Evolutionary conservation across 306 rosid species (phyloP), one percentile per base, ranked within the genome.

Genomic region (Hylodesmum podocarpum): DNA sequence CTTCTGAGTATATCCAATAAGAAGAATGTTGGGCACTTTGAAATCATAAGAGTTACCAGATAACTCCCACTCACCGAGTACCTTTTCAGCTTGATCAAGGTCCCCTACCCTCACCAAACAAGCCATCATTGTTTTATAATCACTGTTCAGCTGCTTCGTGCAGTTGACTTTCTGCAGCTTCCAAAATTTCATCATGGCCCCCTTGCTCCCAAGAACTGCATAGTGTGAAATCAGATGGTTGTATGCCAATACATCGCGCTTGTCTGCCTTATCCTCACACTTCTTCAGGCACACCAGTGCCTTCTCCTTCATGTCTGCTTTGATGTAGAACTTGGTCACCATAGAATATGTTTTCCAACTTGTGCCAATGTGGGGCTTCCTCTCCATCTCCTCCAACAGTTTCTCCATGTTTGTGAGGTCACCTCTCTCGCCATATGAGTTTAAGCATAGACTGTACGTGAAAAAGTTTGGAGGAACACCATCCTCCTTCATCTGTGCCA

Each of bases 391-490:
- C 61, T 78, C 77, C 75, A 89, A 49, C 54, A 89, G 73, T 66
- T 85, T 87, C 87, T 89, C 91, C 91, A 91, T 72, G 62, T 57
- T 77, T 15, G 10, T 73, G 9, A 89, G 43, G 80, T 89, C 90
- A 27, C 89, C 87, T 71, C 84, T 81, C 14, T 49, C 71, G 6
- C 91, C 90, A 21, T 84, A 84, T n/a, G 91, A 86, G 82, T 58
- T 88, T 14, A 89, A 80, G 76, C 93, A 88, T 73, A 89, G 39
- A 79, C 80, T 82, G 71, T 91, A 89, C 86, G 91, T 91, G 78
- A 74, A 85, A 62, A 59, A 80, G 73, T 89, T 81, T 1, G 96
- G 96, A 44, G 72, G 28, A 75, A 91, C 75, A 18, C 90, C 96
- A 3, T 80, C 75, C 74, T 79, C 77, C 82, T 87, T 85, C 93